These are phyloP conservation scores for Leishmania gerbilli DNA, from an alignment of 208 protist species.

Conservation along the genomic window DNA sequence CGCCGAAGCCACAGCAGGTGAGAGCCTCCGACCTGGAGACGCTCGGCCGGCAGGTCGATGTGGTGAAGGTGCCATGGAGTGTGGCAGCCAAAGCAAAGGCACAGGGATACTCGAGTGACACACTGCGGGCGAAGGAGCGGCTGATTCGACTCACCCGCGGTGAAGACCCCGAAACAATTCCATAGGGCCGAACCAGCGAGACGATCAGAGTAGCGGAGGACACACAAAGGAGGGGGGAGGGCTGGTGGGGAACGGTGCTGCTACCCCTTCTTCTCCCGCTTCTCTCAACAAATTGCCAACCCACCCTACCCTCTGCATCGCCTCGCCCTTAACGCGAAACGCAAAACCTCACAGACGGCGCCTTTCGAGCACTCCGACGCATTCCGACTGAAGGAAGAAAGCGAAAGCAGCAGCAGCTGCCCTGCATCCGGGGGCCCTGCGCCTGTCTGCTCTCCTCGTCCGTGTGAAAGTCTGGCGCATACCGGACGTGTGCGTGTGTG, in stretches of 20 bases:
- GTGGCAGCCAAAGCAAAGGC: conserved; percentile 68
- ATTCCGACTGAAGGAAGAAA: neutral
- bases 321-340: neutral
- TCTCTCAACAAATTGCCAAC: neutral
- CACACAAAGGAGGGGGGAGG: too few relatives aligned
- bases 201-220: neutral
- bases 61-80: conserved; percentile 89
- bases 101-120: conserved; percentile 72
- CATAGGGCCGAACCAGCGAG: conserved; percentile 32
- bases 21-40: conserved; percentile 59
- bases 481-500: neutral
- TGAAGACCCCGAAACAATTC: conserved; percentile 84
- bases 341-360: neutral
- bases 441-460: neutral
- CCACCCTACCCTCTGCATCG: too few relatives aligned
- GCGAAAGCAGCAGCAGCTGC: too few relatives aligned
- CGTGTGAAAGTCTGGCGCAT: neutral
- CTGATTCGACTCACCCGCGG: conserved; percentile 84
- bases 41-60: conserved; percentile 30
- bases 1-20: conserved; percentile 59
- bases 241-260: neutral
- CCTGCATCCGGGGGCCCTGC: neutral
- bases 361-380: neutral
- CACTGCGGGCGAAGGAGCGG: conserved; percentile 81
- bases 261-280: neutral